Conservation (phyloP, 2,329 filamentous ascomycete species). For the Tolypocladium tundrense region DNA sequence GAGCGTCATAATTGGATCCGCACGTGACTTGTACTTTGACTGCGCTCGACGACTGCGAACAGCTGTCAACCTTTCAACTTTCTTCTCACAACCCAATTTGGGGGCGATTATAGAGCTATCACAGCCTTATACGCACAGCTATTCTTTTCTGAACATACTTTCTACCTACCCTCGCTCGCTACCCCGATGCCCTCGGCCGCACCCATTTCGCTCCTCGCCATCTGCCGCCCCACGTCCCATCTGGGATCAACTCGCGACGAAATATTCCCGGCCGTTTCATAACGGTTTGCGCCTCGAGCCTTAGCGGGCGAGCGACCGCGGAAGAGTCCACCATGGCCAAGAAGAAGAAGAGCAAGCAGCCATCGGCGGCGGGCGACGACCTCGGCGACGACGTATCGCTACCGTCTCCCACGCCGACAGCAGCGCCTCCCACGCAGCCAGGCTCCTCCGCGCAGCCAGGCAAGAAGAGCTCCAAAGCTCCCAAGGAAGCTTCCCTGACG, state of each 20-base stretch:
- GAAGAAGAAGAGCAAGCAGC: constrained; percentile 33
- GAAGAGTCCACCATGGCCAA: constrained; percentile 28
- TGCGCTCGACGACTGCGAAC: not conserved
- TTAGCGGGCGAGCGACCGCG: not conserved
- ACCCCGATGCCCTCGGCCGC: not conserved
- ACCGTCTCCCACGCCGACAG: not conserved
- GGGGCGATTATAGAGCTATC: not conserved
- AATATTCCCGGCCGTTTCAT: not conserved
- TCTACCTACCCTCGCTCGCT: not conserved
- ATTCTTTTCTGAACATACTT: not conserved
- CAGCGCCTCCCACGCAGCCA: not conserved
- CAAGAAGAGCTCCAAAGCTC: constrained; percentile 4
- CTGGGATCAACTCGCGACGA: not conserved
- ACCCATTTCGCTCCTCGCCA: not conserved
- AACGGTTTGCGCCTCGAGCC: not conserved
- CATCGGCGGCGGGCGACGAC: constrained; percentile 26
- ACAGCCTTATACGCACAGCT: not conserved
- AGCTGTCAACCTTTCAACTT: not conserved
- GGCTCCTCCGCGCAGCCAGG: not conserved
- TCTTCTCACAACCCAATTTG: not conserved
- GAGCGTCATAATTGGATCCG: not conserved
- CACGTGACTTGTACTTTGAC: not conserved
- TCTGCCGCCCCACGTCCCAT: not conserved
- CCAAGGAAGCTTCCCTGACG: constrained; percentile 3
- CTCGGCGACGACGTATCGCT: not conserved